Evolutionary conservation across 2,329 filamentous ascomycete species (phyloP).

Genomic region (Thielaviopsis cerberus): DNA sequence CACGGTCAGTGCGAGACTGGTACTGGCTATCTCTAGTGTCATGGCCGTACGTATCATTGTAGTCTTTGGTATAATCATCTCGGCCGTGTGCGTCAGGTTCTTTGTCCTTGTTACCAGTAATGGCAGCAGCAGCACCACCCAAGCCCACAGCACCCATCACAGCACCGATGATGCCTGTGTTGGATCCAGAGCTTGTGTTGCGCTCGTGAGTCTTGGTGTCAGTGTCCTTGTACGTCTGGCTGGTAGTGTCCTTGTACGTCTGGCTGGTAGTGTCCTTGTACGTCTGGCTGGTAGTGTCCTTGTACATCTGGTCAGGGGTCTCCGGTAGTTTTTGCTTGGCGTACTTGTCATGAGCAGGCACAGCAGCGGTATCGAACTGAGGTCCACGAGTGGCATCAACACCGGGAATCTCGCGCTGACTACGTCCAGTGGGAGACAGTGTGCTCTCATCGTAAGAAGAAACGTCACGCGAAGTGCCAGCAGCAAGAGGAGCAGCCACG

Average conservation of each 20-base stretch:
- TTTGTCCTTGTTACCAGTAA: constrained; percentile 1
- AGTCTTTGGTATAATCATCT: background rate
- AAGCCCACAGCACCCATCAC: constrained; percentile 9
- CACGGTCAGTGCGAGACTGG: background rate
- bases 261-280: background rate
- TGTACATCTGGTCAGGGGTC: background rate
- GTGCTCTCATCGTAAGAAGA: background rate
- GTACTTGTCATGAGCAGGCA: background rate
- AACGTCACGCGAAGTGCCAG: background rate
- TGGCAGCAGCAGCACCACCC: constrained; percentile 6
- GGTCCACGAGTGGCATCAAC: background rate
- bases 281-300: background rate
- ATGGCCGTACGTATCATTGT: background rate
- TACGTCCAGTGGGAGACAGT: background rate
- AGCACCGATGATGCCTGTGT: constrained; percentile 3
- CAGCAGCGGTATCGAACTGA: background rate
- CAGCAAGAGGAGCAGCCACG: background rate
- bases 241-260: background rate
- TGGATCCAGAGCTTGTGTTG: background rate
- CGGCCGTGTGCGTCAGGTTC: background rate
- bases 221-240: background rate
- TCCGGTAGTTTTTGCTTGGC: background rate
- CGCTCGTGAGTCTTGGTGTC: background rate
- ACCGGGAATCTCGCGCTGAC: background rate
- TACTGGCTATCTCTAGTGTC: background rate